These are phyloP conservation scores for Farysia itapuensis DNA, from an alignment of 1,284 basidiomycete species.

Conservation along the genomic window DNA sequence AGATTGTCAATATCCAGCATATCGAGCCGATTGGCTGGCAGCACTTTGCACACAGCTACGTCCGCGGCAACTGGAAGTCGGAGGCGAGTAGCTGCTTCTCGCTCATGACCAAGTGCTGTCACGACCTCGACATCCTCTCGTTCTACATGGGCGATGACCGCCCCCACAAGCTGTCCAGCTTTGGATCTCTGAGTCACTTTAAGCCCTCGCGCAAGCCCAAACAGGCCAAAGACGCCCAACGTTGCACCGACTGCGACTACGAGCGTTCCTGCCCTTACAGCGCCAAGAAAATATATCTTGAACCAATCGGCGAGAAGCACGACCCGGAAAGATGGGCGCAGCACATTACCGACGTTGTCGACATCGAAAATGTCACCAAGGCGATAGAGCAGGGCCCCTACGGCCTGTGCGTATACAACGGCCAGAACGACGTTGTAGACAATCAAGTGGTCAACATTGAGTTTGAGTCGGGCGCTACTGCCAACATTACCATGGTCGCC, in stretches of 20 bases:
- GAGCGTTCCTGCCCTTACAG: conserved; percentile 23
- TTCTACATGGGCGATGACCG: conserved; percentile 25
- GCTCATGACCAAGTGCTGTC: conserved; percentile 28
- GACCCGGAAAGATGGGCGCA: conserved; percentile 17
- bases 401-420: conserved; percentile 26
- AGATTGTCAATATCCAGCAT: conserved; percentile 34
- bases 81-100: conserved; percentile 26
- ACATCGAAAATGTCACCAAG: conserved; percentile 19
- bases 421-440: conserved; percentile 24
- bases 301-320: conserved; percentile 7
- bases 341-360: conserved; percentile 15
- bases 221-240: conserved; percentile 15
- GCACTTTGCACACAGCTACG: conserved; percentile 31
- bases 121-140: conserved; percentile 26
- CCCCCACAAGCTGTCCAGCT: conserved; percentile 13
- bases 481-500: conserved; percentile 24
- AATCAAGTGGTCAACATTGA: conserved; percentile 34
- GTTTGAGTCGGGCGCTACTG: conserved; percentile 19
- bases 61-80: conserved; percentile 27
- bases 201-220: conserved; percentile 25
- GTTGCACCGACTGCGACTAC: conserved; percentile 25
- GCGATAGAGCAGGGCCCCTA: conserved; percentile 26
- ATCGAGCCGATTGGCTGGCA: conserved; percentile 30
- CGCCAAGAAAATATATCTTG: conserved; percentile 30
- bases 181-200: conserved; percentile 23